phyloP scores from a whole-genome alignment of 768 basidiomycete species.

The Xerocomellus dryophilus region DNA sequence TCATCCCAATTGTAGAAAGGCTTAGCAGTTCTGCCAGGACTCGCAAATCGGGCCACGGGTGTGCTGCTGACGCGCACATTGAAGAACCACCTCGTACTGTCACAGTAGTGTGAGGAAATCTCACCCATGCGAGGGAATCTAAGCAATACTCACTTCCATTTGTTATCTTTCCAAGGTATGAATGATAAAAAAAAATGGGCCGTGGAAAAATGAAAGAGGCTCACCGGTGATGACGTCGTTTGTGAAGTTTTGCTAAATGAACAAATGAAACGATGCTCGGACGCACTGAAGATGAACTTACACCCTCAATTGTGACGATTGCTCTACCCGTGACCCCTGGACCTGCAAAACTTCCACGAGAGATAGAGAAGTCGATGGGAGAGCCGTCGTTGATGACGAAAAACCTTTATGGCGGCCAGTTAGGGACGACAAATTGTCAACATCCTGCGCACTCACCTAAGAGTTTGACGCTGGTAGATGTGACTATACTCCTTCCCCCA shows the following conservation, averaged over 20 bases:
- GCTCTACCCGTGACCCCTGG: background rate
- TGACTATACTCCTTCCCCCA: background rate
- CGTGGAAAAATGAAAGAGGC: background rate
- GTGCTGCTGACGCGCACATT: background rate
- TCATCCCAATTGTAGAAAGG: background rate
- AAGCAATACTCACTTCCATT: background rate
- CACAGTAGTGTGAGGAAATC: background rate
- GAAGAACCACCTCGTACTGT: background rate
- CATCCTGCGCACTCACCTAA: background rate
- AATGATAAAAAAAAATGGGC: too few species aligned
- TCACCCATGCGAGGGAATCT: background rate
- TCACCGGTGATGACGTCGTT: background rate
- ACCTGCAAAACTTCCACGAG: background rate
- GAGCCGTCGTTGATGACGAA: slow-evolving; percentile 5
- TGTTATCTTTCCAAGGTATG: background rate
- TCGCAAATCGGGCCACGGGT: background rate
- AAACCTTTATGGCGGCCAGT: background rate
- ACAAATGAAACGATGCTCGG: background rate
- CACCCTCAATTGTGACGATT: background rate
- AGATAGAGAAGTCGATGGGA: slow-evolving; percentile 3
- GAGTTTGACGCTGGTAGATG: background rate
- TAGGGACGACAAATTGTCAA: background rate
- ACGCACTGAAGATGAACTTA: background rate
- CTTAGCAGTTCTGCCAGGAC: background rate
- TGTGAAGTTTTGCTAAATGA: background rate